phyloP scores from a whole-genome alignment of 768 basidiomycete genomes.

The Chalciporus piperatus region DNA sequence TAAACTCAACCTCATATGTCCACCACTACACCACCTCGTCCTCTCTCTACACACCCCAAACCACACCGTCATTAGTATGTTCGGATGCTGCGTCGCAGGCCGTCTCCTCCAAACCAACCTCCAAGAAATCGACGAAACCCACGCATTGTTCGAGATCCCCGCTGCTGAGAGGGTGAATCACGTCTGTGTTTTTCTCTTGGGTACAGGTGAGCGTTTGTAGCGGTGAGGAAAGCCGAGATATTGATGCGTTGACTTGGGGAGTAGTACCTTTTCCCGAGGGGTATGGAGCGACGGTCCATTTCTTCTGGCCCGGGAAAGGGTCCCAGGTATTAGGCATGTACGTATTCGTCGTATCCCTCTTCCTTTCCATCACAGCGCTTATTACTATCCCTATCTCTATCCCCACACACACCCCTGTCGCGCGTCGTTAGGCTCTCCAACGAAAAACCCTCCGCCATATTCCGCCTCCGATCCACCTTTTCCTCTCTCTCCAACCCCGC shows the following conservation, averaged over 20 bases:
- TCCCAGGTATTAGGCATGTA: conserved; percentile 86
- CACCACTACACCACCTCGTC: too few species aligned
- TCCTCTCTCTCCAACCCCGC: conserved; percentile 32
- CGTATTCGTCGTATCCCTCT: conserved; percentile 23
- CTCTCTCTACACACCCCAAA: too few species aligned
- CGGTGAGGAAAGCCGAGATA: too few species aligned
- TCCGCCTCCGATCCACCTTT: conserved; percentile 72
- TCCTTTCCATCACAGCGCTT: neutral
- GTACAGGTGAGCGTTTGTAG: conserved; percentile 51
- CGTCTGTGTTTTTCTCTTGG: conserved; percentile 79
- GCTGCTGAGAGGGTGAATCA: conserved; percentile 77
- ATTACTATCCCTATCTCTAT: too few species aligned
- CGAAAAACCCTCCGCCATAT: conserved; percentile 87
- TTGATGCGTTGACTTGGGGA: neutral
- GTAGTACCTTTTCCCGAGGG: conserved; percentile 79
- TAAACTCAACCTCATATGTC: too few species aligned
- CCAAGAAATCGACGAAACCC: conserved; percentile 78
- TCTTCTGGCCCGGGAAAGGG: conserved; percentile 83
- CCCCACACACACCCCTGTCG: too few species aligned
- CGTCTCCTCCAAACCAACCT: conserved; percentile 78
- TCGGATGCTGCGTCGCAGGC: conserved; percentile 78
- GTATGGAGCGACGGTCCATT: conserved; percentile 81
- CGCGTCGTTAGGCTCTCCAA: conserved; percentile 66
- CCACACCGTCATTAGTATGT: conserved; percentile 43
- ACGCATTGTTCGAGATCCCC: conserved; percentile 74